Base-by-base conservation (phyloP, 2,329 filamentous ascomycete genomes). In the Rugonectria rugulosa region DNA sequence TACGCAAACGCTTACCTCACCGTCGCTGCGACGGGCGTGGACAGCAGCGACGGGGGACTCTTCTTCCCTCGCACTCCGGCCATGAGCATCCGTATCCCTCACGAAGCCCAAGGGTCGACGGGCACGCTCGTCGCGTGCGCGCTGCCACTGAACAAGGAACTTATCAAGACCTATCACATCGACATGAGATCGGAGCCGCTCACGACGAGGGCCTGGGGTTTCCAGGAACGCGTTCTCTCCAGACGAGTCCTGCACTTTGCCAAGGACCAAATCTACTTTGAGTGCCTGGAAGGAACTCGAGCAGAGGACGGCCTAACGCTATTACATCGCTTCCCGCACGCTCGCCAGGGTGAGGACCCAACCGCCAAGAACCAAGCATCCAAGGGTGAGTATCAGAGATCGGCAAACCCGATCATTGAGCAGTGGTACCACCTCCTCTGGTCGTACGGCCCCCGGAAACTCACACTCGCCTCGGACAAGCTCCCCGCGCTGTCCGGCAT, bases 201-300 rank as follows among this genome's bases (percentile, higher is more conserved):
- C 7, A 41, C 52, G 3, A 21, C 49, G 27, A 36, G 64, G 15
- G 63, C 56, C 0, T 67, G 64, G 64, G 47, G 54, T 1, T 57
- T 65, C 20, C 64, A 67, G 14, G 62, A 67, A 27, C 58, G 62
- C 6, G 42, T 62, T 2, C 56, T 66, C 7, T 56, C 63, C 1
- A 49, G 51, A 5, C 41, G 64, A 9, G 41, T 56, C 0, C 24
- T 66, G 4, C 64, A 66, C 31, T 65, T 65, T 53, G 56, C 48
- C 3, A 24, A 54, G 14, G 34, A 58, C 15, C 50, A 60, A 34
- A 19, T 58, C 4, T 55, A 56, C 12, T 54, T 51, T 17, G 57
- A 62, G 27, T 62, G 70, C 27, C n/a, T 45, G 4, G 32, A 51
- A n/a, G 45, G 40, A 5, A 34, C 26, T 2, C 19, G 21, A 3